phyloP scores from a whole-genome alignment of 768 basidiomycete species.

The Chlorophyllum brunneum region DNA sequence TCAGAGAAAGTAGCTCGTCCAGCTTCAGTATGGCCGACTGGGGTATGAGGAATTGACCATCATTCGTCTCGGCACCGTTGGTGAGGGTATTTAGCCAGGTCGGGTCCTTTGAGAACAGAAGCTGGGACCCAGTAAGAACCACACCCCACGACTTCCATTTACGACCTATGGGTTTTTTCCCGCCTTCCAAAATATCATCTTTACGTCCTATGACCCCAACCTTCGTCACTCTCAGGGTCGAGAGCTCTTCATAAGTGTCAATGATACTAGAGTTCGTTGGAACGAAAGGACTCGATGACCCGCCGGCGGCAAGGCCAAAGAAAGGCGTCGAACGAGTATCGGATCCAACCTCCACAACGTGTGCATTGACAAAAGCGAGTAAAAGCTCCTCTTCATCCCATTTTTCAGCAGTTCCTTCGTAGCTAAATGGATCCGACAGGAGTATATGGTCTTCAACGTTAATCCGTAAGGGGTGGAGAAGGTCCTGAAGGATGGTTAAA shows the following conservation, averaged over 20 bases:
- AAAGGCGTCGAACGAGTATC: conserved; percentile 35
- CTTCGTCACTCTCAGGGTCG: conserved; percentile 70
- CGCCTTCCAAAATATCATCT: conserved; percentile 72
- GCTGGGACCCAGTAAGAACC: conserved; percentile 83
- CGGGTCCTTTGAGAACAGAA: conserved; percentile 84
- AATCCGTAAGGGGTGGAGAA: conserved; percentile 65
- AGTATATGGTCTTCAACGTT: conserved; percentile 60
- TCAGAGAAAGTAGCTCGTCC: conserved; percentile 81
- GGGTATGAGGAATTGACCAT: conserved; percentile 31
- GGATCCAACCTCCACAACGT: conserved; percentile 50
- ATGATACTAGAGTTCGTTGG: neutral
- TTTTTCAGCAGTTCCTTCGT: conserved; percentile 57
- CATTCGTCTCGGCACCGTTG: conserved; percentile 19
- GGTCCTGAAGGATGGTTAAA: conserved; percentile 38
- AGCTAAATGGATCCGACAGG: conserved; percentile 59
- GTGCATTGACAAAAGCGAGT: conserved; percentile 57
- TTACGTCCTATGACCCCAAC: conserved; percentile 79
- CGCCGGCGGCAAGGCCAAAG: conserved; percentile 31
- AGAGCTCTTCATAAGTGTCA: conserved; percentile 28
- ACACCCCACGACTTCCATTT: conserved; percentile 91
- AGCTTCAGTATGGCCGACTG: conserved; percentile 55
- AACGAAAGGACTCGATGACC: conserved; percentile 10
- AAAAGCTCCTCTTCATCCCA: conserved; percentile 70
- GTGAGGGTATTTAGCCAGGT: conserved; percentile 34
- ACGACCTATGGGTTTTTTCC: conserved; percentile 68